Evolutionary conservation across 2,329 filamentous ascomycete species (phyloP).

Genomic region (Curvularia sp.): DNA sequence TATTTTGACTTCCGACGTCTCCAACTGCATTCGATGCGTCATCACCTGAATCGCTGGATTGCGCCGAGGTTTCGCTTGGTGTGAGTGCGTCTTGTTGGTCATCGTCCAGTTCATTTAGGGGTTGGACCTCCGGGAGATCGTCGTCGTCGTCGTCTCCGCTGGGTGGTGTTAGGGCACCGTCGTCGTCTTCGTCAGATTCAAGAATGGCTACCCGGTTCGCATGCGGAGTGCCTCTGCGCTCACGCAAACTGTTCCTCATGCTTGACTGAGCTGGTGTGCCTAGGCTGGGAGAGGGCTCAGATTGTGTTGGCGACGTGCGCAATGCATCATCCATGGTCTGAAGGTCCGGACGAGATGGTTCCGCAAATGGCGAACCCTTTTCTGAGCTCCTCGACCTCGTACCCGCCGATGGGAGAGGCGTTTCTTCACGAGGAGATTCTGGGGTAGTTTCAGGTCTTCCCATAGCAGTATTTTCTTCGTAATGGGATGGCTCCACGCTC

Average conservation of each 20-base stretch:
- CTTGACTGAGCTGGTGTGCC: constrained; percentile 24
- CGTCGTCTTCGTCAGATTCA: constrained; percentile 34
- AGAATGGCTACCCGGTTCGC: constrained; percentile 27
- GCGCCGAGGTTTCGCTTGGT: constrained; percentile 13
- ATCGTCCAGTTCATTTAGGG: not conserved
- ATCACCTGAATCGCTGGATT: constrained; percentile 7
- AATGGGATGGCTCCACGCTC: constrained; percentile 30
- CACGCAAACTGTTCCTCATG: constrained; percentile 26
- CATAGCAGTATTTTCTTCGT: constrained; percentile 23
- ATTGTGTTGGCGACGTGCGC: constrained; percentile 6
- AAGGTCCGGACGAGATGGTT: constrained; percentile 9
- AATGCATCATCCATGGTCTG: constrained; percentile 21
- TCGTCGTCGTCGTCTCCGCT: constrained; percentile 30
- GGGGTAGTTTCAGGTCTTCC: constrained; percentile 5
- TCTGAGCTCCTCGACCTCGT: constrained; percentile 10
- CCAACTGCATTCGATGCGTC: not conserved
- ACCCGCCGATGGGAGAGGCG: constrained; percentile 9
- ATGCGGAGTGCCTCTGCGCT: constrained; percentile 40
- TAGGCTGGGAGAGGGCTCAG: constrained; percentile 16
- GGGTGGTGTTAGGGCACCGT: constrained; percentile 36
- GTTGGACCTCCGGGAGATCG: not conserved
- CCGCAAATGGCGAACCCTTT: constrained; percentile 20
- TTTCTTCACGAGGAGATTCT: constrained; percentile 8
- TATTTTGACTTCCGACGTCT: constrained; percentile 2
- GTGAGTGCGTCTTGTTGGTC: constrained; percentile 5